A percentile compares a stretch with the other conserved stretches of the same genome.
phyloP scores from a whole-genome alignment of 2,329 filamentous ascomycete species.

The Phyllachora maydis region DNA sequence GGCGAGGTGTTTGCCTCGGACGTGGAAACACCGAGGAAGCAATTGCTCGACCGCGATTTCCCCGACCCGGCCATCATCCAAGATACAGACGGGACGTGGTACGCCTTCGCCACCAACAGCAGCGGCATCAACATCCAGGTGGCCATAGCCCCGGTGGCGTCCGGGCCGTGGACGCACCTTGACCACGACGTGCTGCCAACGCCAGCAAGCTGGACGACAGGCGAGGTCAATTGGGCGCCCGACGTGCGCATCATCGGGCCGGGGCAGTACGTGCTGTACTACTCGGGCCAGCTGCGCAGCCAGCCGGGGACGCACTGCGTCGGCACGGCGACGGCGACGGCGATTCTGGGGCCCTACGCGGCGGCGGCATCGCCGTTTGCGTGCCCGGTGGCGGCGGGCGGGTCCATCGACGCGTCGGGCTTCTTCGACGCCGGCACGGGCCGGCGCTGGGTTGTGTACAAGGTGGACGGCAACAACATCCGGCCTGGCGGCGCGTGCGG shows the following conservation, averaged over 20 bases:
- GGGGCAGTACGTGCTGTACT: slow-evolving; percentile 40
- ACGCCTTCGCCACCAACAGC: slow-evolving; percentile 34
- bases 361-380: slow-evolving; percentile 23
- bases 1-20: background rate
- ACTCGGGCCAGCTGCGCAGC: slow-evolving; percentile 23
- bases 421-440: slow-evolving; percentile 32
- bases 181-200: slow-evolving; percentile 32
- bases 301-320: slow-evolving; percentile 28
- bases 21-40: background rate
- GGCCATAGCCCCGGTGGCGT: slow-evolving; percentile 25
- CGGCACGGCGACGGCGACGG: slow-evolving; percentile 26
- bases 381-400: slow-evolving; percentile 29
- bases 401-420: slow-evolving; percentile 38
- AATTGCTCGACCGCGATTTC: slow-evolving; percentile 17
- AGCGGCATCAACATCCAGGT: slow-evolving; percentile 30
- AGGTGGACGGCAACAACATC: slow-evolving; percentile 39
- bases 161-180: slow-evolving; percentile 22
- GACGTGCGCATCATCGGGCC: slow-evolving; percentile 28
- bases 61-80: slow-evolving; percentile 31
- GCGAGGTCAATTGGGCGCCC: slow-evolving; percentile 36
- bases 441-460: slow-evolving; percentile 37
- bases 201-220: slow-evolving; percentile 29
- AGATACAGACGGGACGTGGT: slow-evolving; percentile 24
- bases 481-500: slow-evolving; percentile 17
- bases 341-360: slow-evolving; percentile 26